Base-by-base conservation (phyloP, 148 eudicot species). In the Chenopodium suecicum region DNA sequence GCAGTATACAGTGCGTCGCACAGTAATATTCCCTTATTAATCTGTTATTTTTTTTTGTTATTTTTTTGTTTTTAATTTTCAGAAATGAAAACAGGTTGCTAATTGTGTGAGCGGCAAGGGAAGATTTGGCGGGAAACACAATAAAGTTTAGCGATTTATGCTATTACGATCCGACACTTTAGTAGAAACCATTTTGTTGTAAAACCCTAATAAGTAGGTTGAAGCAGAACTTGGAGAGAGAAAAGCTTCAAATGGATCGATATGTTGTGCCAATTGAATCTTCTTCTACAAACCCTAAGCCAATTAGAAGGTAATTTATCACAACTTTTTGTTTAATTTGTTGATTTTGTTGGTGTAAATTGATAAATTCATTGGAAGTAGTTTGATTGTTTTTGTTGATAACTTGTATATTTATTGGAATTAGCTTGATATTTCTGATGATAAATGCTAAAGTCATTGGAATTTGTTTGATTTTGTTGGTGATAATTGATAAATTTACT, bases 231-330 rank as follows among this genome's bases (percentile, higher is more conserved):
- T 72, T 70, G 29, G 31, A 4, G 29, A 27, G 62, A 60, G 3
- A 14, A 29, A 37, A 52, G 0, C 20, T 25, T 1, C n/a, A 3
- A 62, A 88, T 89, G 89, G 86, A 89, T 34, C 80, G 79, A 20
- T 86, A 75, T 70, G 25, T 81, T 29, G 79, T 83, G 6, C 78
- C 85, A 58, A 60, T 73, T 44, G 73, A 58, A 70, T 78, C 87
- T 3, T 62, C 82, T 47, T 25, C 77, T 4, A 17, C 23, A 79
- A 79, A 82, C 68, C 83, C 81, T 76, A 89, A 81, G 34, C 82
- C 78, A 23, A 60, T 79, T 72, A 27, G 32, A 52, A 81, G 87
- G 90, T 88, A 79, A 68, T 46, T 69, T 66, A 1, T 34, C 37
- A 31, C 7, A 16, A 4, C 1, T 7, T n/a, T 10, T 16, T 27